Evolutionary conservation across 768 basidiomycete species (phyloP).

Genomic region (Psilocybe sp.): DNA sequence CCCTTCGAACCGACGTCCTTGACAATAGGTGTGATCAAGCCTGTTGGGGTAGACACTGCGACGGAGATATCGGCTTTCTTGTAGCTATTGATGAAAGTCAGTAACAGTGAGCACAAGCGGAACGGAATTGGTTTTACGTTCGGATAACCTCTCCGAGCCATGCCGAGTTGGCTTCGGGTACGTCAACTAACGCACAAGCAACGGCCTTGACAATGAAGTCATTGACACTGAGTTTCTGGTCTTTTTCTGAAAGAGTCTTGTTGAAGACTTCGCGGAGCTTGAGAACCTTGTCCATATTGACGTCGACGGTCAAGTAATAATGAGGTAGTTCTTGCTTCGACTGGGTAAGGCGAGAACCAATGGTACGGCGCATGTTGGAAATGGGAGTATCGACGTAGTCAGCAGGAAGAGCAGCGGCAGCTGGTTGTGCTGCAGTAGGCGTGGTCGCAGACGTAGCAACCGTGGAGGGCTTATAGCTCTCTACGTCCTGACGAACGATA

Average conservation of each 20-base stretch:
- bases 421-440: slow-evolving; percentile 42
- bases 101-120: neutral
- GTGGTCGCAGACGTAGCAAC: slow-evolving; percentile 40
- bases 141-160: slow-evolving; percentile 96
- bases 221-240: slow-evolving; percentile 97
- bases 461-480: slow-evolving; percentile 70
- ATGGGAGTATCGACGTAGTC: slow-evolving; percentile 90
- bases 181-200: slow-evolving; percentile 86
- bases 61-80: slow-evolving; percentile 96
- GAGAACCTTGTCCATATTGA: slow-evolving; percentile 94
- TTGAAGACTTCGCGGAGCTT: slow-evolving; percentile 97
- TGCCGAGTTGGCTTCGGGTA: slow-evolving; percentile 96
- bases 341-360: slow-evolving; percentile 86
- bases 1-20: slow-evolving; percentile 93
- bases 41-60: slow-evolving; percentile 93
- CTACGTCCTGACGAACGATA: slow-evolving; percentile 92
- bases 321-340: slow-evolving; percentile 95
- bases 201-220: slow-evolving; percentile 98
- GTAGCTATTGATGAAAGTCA: slow-evolving; percentile 51
- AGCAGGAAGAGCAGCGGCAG: slow-evolving; percentile 46
- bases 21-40: slow-evolving; percentile 96
- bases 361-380: slow-evolving; percentile 92
- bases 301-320: slow-evolving; percentile 92
- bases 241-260: slow-evolving; percentile 79
- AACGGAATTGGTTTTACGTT: slow-evolving; percentile 58